phyloP scores from a whole-genome alignment of 2,329 filamentous ascomycete species.

The Colletotrichum karsti region DNA sequence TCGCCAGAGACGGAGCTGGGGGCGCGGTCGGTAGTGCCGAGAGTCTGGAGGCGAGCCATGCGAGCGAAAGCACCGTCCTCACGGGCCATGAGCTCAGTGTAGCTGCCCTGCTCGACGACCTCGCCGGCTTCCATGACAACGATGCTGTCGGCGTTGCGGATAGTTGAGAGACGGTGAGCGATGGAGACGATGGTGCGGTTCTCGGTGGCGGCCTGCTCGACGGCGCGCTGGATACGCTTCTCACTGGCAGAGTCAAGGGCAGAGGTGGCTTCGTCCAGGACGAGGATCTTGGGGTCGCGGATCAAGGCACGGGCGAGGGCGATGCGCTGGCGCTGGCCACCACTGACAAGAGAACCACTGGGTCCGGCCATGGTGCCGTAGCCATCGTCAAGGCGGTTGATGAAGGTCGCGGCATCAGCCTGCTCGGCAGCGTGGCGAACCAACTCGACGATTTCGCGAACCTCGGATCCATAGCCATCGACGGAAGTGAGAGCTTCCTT shows the following conservation, averaged over 20 bases:
- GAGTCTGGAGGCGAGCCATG: slow-evolving; percentile 35
- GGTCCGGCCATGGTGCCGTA: slow-evolving; percentile 56
- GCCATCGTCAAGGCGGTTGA: slow-evolving; percentile 55
- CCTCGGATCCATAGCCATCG: slow-evolving; percentile 29
- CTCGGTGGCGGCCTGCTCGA: slow-evolving; percentile 44
- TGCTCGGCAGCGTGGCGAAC: slow-evolving; percentile 56
- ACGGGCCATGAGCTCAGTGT: slow-evolving; percentile 64
- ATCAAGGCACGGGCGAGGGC: slow-evolving; percentile 59
- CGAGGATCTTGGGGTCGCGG: slow-evolving; percentile 55
- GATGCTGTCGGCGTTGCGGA: slow-evolving; percentile 72
- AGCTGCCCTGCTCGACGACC: slow-evolving; percentile 71
- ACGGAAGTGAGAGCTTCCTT: slow-evolving; percentile 32
- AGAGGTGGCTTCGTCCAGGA: slow-evolving; percentile 63
- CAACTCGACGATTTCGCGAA: slow-evolving; percentile 53
- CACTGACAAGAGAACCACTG: slow-evolving; percentile 55
- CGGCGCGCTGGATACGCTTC: slow-evolving; percentile 50
- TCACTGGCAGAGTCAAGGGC: slow-evolving; percentile 60
- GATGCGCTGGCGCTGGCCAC: slow-evolving; percentile 62
- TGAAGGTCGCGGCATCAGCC: slow-evolving; percentile 64
- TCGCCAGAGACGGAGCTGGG: slow-evolving; percentile 28
- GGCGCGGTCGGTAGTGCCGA: slow-evolving; percentile 25
- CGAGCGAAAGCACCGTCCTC: slow-evolving; percentile 42
- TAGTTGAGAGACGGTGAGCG: slow-evolving; percentile 69
- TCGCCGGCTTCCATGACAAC: slow-evolving; percentile 69
- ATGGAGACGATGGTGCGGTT: slow-evolving; percentile 73